Conservation (phyloP, 2,329 filamentous ascomycete genomes). For the Hypoxylon sp. region DNA sequence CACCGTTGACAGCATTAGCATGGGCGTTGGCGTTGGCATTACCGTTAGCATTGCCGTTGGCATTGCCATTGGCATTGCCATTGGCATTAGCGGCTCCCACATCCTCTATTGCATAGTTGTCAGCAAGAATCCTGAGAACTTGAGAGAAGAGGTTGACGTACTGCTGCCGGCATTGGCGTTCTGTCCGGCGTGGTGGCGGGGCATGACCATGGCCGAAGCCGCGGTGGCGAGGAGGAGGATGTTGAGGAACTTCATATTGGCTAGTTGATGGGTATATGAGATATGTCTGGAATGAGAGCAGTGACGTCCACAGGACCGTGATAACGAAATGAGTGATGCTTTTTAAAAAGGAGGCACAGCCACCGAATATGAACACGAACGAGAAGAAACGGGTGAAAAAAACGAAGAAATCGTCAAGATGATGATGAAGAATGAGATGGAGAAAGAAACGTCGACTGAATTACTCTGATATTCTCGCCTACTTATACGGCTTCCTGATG, state of each 20-base stretch:
- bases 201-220: slow-evolving; percentile 37
- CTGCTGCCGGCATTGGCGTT: slow-evolving; percentile 13
- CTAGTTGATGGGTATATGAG: slow-evolving; percentile 13
- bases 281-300: slow-evolving; percentile 6
- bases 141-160: background rate
- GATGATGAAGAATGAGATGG: slow-evolving; percentile 34
- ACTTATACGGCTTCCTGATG: slow-evolving; percentile 32
- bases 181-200: slow-evolving; percentile 39
- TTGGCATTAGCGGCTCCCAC: background rate
- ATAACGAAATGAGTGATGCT: slow-evolving; percentile 12
- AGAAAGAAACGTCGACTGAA: slow-evolving; percentile 20
- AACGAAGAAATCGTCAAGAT: slow-evolving; percentile 28
- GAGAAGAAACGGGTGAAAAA: slow-evolving; percentile 23
- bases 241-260: slow-evolving; percentile 40
- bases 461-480: slow-evolving; percentile 26
- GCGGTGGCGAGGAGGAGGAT: slow-evolving; percentile 39
- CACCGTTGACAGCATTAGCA: slow-evolving; percentile 13
- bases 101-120: too few relatives aligned
- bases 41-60: slow-evolving; percentile 6
- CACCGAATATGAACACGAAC: slow-evolving; percentile 33
- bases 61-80: slow-evolving; percentile 3
- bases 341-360: slow-evolving; percentile 38
- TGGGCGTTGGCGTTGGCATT: slow-evolving; percentile 5
- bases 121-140: too few relatives aligned
- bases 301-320: slow-evolving; percentile 23